A percentile compares a stretch with the other conserved stretches of the same genome.
Evolutionary conservation across 352 stramenopile genomes (phyloP).

Genomic region (Albugo laibachii): DNA sequence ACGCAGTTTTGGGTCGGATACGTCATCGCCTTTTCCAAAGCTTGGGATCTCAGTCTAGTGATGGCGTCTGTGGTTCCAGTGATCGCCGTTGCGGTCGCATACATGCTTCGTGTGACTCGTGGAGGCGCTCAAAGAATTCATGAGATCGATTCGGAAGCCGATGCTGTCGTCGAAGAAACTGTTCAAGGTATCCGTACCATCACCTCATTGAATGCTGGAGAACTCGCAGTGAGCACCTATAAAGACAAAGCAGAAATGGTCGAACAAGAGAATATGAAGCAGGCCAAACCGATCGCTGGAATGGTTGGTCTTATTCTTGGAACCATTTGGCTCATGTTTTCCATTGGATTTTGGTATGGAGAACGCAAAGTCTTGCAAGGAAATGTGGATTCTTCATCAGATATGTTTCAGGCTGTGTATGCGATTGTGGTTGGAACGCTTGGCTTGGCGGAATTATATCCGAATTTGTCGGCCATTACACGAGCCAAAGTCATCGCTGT

Average conservation of each 20-base stretch:
- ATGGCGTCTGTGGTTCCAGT: slow-evolving; percentile 19
- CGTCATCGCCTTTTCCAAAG: slow-evolving; percentile 16
- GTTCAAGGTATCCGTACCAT: slow-evolving; percentile 21
- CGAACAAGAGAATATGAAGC: slow-evolving; percentile 16
- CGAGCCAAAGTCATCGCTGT: slow-evolving; percentile 14
- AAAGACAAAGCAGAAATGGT: slow-evolving; percentile 9
- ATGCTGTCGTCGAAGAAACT: slow-evolving; percentile 23
- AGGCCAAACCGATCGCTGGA: slow-evolving; percentile 13
- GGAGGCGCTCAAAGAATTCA: slow-evolving; percentile 12
- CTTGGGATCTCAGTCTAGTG: slow-evolving; percentile 22
- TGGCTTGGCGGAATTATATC: slow-evolving; percentile 22
- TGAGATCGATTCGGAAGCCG: slow-evolving; percentile 22
- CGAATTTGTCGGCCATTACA: slow-evolving; percentile 20
- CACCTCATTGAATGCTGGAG: slow-evolving; percentile 18
- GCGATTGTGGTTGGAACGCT: slow-evolving; percentile 20
- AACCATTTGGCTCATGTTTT: slow-evolving; percentile 29
- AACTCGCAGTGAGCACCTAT: slow-evolving; percentile 19
- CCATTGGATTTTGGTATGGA: slow-evolving; percentile 29
- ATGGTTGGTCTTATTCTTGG: slow-evolving; percentile 19
- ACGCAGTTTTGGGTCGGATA: slow-evolving; percentile 16
- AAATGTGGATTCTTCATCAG: slow-evolving; percentile 11
- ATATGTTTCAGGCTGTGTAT: slow-evolving; percentile 27
- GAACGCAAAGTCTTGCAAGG: slow-evolving; percentile 16
- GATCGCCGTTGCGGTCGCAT: slow-evolving; percentile 13
- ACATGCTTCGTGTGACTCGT: slow-evolving; percentile 15